A percentile compares a stretch with the other conserved stretches of the same genome.
These are phyloP conservation scores for Staphylotrichum tortipilum DNA, from an alignment of 495 filamentous ascomycete genomes.

Conservation along the genomic window DNA sequence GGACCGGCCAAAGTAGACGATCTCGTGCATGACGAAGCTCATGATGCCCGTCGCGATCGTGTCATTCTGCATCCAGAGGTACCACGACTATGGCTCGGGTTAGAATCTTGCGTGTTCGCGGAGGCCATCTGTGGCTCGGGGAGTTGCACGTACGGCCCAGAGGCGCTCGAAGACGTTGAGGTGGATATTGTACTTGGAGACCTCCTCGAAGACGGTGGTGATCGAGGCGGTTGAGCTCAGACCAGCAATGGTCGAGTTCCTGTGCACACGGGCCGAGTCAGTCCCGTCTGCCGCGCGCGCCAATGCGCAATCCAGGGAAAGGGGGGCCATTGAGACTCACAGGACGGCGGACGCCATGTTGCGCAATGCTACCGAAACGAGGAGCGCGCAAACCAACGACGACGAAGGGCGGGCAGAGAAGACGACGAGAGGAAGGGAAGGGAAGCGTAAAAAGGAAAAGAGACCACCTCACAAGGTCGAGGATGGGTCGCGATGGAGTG, in stretches of 20 bases:
- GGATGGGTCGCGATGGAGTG: constrained; percentile 10
- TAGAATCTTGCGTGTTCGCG: not conserved
- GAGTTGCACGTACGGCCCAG: constrained; percentile 64
- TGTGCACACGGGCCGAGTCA: constrained; percentile 18
- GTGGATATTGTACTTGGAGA: constrained; percentile 78
- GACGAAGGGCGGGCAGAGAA: not conserved
- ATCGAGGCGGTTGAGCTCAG: constrained; percentile 51
- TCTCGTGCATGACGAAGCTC: constrained; percentile 92
- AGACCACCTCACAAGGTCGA: constrained; percentile 5
- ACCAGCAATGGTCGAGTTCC: constrained; percentile 42
- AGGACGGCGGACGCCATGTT: constrained; percentile 32
- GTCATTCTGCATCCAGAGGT: constrained; percentile 98
- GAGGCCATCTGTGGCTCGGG: not conserved
- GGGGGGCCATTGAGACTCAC: constrained; percentile 20
- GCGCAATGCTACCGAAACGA: constrained; percentile 2
- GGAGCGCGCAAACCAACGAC: not conserved
- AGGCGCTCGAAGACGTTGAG: constrained; percentile 75
- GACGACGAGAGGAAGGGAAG: not conserved
- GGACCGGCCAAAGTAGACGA: constrained; percentile 87
- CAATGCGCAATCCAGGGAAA: not conserved
- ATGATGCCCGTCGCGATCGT: constrained; percentile 90
- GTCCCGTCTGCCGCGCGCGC: not conserved
- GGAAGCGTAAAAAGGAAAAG: constrained; percentile 9
- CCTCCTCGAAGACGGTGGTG: constrained; percentile 75
- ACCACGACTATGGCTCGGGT: constrained; percentile 51